A percentile compares a stretch with the other conserved stretches of the same genome.
Conservation (phyloP, 2,329 filamentous ascomycete species). For the Hypoxylon sp. region DNA sequence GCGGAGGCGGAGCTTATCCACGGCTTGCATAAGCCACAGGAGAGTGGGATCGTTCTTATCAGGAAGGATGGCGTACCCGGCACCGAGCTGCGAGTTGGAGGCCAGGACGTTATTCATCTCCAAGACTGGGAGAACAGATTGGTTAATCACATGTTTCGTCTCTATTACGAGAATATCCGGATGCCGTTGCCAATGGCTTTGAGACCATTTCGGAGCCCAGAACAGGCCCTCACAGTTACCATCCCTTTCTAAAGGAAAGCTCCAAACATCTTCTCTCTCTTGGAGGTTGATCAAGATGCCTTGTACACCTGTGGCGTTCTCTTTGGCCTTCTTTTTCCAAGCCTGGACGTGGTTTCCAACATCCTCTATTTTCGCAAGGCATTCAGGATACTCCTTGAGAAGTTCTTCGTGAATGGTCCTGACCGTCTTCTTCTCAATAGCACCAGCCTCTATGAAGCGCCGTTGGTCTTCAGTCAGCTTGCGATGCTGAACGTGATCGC, state of each 20-base stretch:
- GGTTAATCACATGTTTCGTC: conserved; percentile 46
- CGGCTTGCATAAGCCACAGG: conserved; percentile 46
- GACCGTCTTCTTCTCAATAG: conserved; percentile 46
- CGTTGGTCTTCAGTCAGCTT: conserved; percentile 48
- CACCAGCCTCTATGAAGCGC: conserved; percentile 45
- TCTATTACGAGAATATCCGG: conserved; percentile 50
- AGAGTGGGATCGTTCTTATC: conserved; percentile 49
- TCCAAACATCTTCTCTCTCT: conserved; percentile 48
- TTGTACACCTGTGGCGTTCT: conserved; percentile 49
- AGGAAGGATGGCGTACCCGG: conserved; percentile 49
- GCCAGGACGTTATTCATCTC: conserved; percentile 50
- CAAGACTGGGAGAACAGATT: conserved; percentile 47
- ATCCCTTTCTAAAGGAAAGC: conserved; percentile 45
- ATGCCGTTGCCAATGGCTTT: conserved; percentile 48
- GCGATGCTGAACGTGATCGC: conserved; percentile 47
- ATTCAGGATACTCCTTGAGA: conserved; percentile 42
- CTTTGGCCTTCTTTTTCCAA: conserved; percentile 48
- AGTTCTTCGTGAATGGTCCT: conserved; percentile 46
- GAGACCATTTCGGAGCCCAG: conserved; percentile 49
- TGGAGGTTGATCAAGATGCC: conserved; percentile 47
- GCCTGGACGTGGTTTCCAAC: conserved; percentile 48
- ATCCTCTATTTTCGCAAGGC: conserved; percentile 46
- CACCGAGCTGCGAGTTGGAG: conserved; percentile 44
- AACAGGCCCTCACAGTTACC: conserved; percentile 47
- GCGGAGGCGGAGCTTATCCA: conserved; percentile 47